Percentiles rank a stretch among this genome's conserved stretches.
phyloP scores from a whole-genome alignment of 768 basidiomycete genomes.

The Candolleomyces aberdarensis region DNA sequence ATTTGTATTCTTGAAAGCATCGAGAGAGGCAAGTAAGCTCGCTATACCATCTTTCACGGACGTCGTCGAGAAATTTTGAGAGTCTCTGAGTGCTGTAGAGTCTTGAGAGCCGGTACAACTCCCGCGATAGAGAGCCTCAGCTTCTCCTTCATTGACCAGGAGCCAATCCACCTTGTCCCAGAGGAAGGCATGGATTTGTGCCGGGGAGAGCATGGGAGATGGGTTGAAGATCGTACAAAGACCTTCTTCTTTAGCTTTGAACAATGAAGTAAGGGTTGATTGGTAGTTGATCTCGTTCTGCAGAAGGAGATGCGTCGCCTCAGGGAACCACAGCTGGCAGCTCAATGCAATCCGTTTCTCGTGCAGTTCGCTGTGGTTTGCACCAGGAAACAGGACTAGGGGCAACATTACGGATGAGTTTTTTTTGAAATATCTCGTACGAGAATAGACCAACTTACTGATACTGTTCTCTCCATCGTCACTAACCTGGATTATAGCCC shows the following conservation, averaged over 20 bases:
- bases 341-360: conserved; percentile 14
- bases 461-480: conserved; percentile 61
- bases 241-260: conserved; percentile 16
- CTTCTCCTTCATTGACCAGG: conserved; percentile 41
- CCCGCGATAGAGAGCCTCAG: conserved; percentile 10
- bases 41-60: conserved; percentile 16
- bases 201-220: conserved; percentile 47
- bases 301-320: conserved; percentile 49
- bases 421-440: neutral
- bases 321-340: conserved; percentile 21
- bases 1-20: conserved; percentile 33
- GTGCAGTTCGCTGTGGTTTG: conserved; percentile 46
- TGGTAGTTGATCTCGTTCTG: conserved; percentile 56
- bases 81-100: no score
- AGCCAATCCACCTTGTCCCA: conserved; percentile 40
- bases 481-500: conserved; percentile 60
- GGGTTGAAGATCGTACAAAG: conserved; percentile 49
- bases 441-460: conserved; percentile 32
- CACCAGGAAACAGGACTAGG: conserved; percentile 55
- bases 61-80: no score
- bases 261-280: conserved; percentile 37
- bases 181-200: conserved; percentile 41
- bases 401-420: neutral
- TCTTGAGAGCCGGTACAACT: no score
- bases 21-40: conserved; percentile 16